Conservation (phyloP, 495 filamentous ascomycete species). For the Neurospora sp. region DNA sequence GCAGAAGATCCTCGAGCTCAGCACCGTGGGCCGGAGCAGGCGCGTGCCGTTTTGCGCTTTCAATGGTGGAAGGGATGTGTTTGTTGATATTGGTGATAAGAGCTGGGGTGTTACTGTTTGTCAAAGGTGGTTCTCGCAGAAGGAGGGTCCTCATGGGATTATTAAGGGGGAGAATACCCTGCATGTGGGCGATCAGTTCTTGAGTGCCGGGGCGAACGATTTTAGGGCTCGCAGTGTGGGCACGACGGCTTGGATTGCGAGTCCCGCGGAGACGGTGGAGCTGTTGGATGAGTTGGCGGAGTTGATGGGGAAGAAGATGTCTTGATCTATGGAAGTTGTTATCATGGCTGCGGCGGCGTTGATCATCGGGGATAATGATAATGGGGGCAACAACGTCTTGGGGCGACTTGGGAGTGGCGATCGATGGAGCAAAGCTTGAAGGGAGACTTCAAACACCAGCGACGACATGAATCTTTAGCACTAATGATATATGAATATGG, state of each 20-base stretch:
- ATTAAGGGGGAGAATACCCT: conserved; percentile 50
- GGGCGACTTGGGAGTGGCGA: not conserved
- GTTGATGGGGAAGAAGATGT: conserved; percentile 40
- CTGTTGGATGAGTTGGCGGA: conserved; percentile 72
- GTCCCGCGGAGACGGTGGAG: conserved; percentile 77
- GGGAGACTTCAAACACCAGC: not conserved
- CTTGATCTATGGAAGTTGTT: not conserved
- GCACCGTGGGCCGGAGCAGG: conserved; percentile 33
- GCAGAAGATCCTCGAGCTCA: conserved; percentile 83
- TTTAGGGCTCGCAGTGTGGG: conserved; percentile 72
- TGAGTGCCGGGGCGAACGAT: conserved; percentile 91
- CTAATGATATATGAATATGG: not conserved
- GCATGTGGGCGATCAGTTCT: conserved; percentile 92
- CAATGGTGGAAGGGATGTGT: conserved; percentile 94
- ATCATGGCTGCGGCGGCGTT: not conserved
- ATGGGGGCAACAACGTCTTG: not conserved
- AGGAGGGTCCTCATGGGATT: conserved; percentile 20
- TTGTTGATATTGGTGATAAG: conserved; percentile 98
- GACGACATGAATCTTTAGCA: not conserved
- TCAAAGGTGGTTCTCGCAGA: conserved; percentile 81
- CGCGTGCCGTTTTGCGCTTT: conserved; percentile 93
- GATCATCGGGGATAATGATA: not conserved
- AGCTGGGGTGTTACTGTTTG: conserved; percentile 86
- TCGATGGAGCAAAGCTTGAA: not conserved
- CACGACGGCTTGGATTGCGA: conserved; percentile 82